A percentile compares a stretch with the other conserved stretches of the same genome.
These are phyloP conservation scores for Hemisphaericaspora xylanilytica DNA, from an alignment of 1,139 yeast species.

Conservation along the genomic window DNA sequence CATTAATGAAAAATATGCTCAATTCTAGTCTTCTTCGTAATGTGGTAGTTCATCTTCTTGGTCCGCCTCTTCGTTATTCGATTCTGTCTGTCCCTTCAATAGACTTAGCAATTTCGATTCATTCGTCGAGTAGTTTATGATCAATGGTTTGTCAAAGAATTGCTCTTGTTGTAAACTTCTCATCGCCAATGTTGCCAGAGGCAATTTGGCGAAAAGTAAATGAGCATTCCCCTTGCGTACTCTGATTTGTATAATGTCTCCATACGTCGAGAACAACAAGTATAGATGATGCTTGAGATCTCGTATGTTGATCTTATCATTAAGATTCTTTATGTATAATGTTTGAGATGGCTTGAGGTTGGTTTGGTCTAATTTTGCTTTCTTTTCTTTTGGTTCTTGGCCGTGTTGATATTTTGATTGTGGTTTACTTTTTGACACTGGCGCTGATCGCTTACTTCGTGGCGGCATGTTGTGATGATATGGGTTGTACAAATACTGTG, in stretches of 20 bases:
- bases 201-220: constrained; percentile 50
- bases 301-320: constrained; percentile 54
- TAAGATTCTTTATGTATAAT: constrained; percentile 62
- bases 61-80: constrained; percentile 2
- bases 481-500: too few relatives aligned
- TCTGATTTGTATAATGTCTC: constrained; percentile 61
- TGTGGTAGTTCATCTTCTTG: constrained; percentile 10
- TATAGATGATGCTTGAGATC: constrained; percentile 55
- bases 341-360: constrained; percentile 38
- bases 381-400: constrained; percentile 6
- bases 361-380: constrained; percentile 10
- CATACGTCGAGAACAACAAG: constrained; percentile 62
- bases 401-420: background rate
- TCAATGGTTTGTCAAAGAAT: constrained; percentile 58
- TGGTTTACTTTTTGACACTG: background rate
- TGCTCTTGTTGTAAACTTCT: constrained; percentile 44
- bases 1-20: background rate
- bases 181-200: constrained; percentile 55
- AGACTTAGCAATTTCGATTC: constrained; percentile 28
- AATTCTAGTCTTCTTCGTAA: constrained; percentile 11
- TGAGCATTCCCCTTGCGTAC: constrained; percentile 76
- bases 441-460: background rate
- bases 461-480: background rate
- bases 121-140: constrained; percentile 45
- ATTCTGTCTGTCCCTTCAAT: constrained; percentile 6